phyloP scores from a whole-genome alignment of 2,329 filamentous ascomycete genomes.

The Aspergillus novofumigatus region DNA sequence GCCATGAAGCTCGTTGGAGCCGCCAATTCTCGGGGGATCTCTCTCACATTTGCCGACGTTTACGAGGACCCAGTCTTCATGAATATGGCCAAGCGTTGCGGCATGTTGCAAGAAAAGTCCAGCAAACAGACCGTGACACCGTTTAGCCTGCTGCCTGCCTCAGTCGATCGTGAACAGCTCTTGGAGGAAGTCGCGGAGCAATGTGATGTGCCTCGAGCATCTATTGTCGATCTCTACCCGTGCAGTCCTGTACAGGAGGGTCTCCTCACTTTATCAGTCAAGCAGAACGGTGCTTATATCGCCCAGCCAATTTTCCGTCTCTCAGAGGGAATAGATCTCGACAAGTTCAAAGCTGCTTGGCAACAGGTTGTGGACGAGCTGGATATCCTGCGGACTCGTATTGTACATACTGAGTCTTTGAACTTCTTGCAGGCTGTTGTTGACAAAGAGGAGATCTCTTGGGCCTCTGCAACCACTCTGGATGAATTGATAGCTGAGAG shows the following conservation, averaged over 20 bases:
- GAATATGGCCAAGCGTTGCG: slow-evolving; percentile 39
- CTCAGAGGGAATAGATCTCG: slow-evolving; percentile 34
- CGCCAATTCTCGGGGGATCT: slow-evolving; percentile 36
- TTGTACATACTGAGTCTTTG: slow-evolving; percentile 36
- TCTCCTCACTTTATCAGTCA: slow-evolving; percentile 46
- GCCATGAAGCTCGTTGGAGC: slow-evolving; percentile 46
- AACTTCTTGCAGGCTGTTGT: slow-evolving; percentile 41
- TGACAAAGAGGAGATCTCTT: slow-evolving; percentile 30
- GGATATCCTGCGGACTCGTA: slow-evolving; percentile 48
- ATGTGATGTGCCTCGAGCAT: slow-evolving; percentile 26
- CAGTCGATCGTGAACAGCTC: slow-evolving; percentile 14
- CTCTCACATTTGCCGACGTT: slow-evolving; percentile 41
- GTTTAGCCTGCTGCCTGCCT: slow-evolving; percentile 28
- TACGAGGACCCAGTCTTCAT: slow-evolving; percentile 42
- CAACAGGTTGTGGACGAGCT: slow-evolving; percentile 41
- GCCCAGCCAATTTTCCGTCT: slow-evolving; percentile 44
- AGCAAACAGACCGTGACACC: slow-evolving; percentile 12
- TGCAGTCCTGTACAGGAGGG: slow-evolving; percentile 44
- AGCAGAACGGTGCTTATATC: slow-evolving; percentile 47
- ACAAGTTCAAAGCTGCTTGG: slow-evolving; percentile 46
- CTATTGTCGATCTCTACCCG: slow-evolving; percentile 40
- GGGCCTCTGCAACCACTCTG: slow-evolving; percentile 29
- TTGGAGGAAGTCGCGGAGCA: slow-evolving; percentile 26
- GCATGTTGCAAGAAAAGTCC: not conserved
- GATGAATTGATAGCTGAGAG: slow-evolving; percentile 21